phyloP scores from a whole-genome alignment of 1,139 yeast species.

The Nakaseomyces sp. region DNA sequence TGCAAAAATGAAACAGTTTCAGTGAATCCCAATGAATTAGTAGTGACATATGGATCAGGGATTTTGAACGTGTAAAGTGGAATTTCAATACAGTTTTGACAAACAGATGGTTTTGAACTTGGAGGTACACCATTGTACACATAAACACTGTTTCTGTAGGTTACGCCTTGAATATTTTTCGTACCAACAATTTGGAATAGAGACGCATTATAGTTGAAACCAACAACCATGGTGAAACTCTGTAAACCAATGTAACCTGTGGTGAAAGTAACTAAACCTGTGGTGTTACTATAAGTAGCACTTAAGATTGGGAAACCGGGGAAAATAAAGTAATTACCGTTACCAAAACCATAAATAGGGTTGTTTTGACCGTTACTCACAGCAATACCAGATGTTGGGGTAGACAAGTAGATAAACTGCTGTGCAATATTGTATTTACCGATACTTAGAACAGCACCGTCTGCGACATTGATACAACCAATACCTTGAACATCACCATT shows the following conservation, averaged over 20 bases:
- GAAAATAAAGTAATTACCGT: neutral
- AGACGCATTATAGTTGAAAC: neutral
- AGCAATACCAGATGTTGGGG: neutral
- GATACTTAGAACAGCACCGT: neutral
- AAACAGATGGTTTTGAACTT: neutral
- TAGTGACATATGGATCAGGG: neutral
- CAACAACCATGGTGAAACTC: neutral
- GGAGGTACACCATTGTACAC: neutral
- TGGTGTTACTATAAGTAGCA: neutral
- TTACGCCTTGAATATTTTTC: neutral
- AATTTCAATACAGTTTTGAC: neutral
- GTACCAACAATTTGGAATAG: neutral
- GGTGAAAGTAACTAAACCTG: neutral
- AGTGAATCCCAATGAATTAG: neutral
- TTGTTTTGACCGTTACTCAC: neutral
- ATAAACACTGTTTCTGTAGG: neutral
- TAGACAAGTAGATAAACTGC: neutral
- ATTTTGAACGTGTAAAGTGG: neutral
- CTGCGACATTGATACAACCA: conserved; percentile 1
- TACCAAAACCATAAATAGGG: conserved; percentile 4
- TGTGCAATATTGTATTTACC: neutral
- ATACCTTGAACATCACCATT: neutral
- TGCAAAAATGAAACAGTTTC: neutral
- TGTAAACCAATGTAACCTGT: neutral
- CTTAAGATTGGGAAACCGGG: neutral